Percentiles rank a stretch among this genome's conserved stretches.
Evolutionary conservation across 225 moss, liverwort and hornwort genomes (phyloP).

Genomic region (Rhytidiadelphus loreus): DNA sequence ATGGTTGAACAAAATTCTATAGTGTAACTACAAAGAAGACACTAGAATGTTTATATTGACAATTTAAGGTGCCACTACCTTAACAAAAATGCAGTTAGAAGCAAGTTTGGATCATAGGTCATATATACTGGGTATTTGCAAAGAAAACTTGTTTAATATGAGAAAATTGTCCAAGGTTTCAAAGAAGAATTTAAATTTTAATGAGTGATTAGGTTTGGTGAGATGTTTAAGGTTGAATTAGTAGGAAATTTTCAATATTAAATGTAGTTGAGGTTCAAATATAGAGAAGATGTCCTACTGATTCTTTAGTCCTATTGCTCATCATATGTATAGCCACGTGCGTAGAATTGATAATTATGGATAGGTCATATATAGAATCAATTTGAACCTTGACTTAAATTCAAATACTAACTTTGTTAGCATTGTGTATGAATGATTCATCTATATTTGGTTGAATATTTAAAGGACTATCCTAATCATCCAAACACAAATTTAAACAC

Average conservation of each 20-base stretch:
- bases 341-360: not conserved
- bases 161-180: not conserved
- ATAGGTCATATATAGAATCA: not conserved
- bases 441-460: fast-evolving
- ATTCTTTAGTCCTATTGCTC: not conserved
- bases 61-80: not conserved
- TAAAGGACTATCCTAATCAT: fast-evolving
- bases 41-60: too few species aligned
- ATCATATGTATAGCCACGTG: not conserved
- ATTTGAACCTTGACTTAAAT: not conserved
- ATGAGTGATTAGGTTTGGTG: not conserved
- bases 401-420: not conserved
- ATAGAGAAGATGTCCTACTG: not conserved
- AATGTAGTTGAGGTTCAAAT: not conserved
- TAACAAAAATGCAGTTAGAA: not conserved
- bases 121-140: fast-evolving
- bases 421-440: not conserved
- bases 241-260: not conserved
- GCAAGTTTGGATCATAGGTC: not conserved
- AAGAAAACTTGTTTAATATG: not conserved
- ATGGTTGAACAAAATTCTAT: not conserved
- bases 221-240: not conserved
- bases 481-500: not conserved
- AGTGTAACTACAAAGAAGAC: fast-evolving
- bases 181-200: fast-evolving